Evolutionary conservation across 495 filamentous ascomycete species (phyloP), one percentile per base, ranked within the genome.

Genomic region (Hapsidospora chrysogenum): DNA sequence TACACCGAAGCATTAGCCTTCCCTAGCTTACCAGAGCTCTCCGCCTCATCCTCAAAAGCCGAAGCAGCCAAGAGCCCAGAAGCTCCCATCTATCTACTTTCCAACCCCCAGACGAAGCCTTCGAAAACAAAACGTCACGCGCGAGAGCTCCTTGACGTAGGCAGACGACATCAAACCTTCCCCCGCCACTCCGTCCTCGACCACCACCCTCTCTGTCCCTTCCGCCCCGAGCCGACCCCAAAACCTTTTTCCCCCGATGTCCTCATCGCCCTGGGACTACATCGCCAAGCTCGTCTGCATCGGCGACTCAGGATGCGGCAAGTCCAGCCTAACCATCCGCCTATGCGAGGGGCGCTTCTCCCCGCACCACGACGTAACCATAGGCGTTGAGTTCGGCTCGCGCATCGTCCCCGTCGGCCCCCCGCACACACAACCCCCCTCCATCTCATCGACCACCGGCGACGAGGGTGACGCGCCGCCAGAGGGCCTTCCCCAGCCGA

Each of bases 211-310:
- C 28, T n/a, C 20, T 26, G 21, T 4, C 4, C 31, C 35, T 23
- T 17, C 16, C 15, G 31, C 35, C 28, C 18, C 36, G 33, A 18
- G n/a, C 22, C 26, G 6, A 26, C 17, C 15, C 13, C 30, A 13
- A 17, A 15, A 3, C 16, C 18, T 16, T 10, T 23, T 28, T 29
- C 22, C 26, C 34, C 30, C 27, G 32, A 66, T 64, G 68, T 71
- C 68, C 52, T 68, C 67, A 31, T 68, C 66, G 34, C 61, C 85
- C 64, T 95, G 86, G 86, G 84, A 95, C 62, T 95, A 92, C 64
- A 95, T 95, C 51, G 85, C 86, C 55, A 95, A 95, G 61, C 79
- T 97, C 49, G 86, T 95, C 51, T 92, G 84, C 60, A 85, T 97
- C 50, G 89, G 89, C 52, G 89, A 95, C 59, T 84, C 76, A 13